Percentiles rank a stretch among this genome's conserved stretches.
Evolutionary conservation across 75 land plant species (phyloP).

Genomic region (Picea sitchensis): DNA sequence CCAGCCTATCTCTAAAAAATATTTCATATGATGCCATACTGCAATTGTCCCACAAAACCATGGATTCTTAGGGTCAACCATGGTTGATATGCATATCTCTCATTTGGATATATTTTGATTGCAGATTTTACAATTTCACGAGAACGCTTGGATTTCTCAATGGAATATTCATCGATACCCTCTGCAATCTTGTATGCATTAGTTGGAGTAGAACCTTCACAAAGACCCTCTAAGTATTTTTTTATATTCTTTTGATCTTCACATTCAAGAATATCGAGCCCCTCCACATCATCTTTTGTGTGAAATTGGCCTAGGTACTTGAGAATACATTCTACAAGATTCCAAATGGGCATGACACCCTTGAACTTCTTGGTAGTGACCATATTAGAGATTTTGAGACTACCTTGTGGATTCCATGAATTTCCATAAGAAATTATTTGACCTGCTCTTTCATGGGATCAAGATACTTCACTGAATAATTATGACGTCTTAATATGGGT

Average conservation of each 20-base stretch:
- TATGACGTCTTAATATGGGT: too few species aligned
- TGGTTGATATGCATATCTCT: constrained; percentile 69
- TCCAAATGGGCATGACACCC: too few species aligned
- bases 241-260: constrained; percentile 82
- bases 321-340: too few species aligned
- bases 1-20: constrained; percentile 60
- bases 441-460: too few species aligned
- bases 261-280: constrained; percentile 75
- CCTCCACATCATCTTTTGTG: constrained; percentile 77
- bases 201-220: constrained; percentile 3
- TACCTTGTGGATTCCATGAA: too few species aligned
- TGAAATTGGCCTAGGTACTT: too few species aligned
- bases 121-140: constrained; percentile 81
- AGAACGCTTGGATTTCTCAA: constrained; percentile 83
- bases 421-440: too few species aligned
- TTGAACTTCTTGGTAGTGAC: too few species aligned
- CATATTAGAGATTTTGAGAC: too few species aligned
- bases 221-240: constrained; percentile 55
- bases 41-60: constrained; percentile 38
- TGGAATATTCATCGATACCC: constrained; percentile 40
- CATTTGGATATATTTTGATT: constrained; percentile 82
- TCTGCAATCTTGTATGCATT: constrained; percentile 19
- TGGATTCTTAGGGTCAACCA: constrained; percentile 46
- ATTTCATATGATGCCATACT: constrained; percentile 85
- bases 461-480: too few species aligned